Percentiles rank a stretch among this genome's conserved stretches.
Conservation (phyloP, 176 grass and related monocot species). For the Aegilops sharonensis region DNA sequence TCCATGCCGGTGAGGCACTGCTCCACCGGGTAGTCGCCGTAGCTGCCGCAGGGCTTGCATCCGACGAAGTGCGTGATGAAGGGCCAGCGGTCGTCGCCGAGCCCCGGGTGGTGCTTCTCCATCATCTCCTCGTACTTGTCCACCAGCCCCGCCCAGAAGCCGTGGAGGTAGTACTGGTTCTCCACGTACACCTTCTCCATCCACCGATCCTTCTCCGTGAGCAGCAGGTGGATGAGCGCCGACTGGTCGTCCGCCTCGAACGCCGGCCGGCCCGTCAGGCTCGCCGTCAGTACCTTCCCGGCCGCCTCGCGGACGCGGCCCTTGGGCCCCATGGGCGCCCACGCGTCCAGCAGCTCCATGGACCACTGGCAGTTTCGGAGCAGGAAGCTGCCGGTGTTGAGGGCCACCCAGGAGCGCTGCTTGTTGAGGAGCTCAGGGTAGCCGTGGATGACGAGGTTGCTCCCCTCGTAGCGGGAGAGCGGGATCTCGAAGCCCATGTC, state of each 20-base stretch:
- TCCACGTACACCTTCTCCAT: slow-evolving; percentile 64
- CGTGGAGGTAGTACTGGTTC: slow-evolving; percentile 69
- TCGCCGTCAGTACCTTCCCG: slow-evolving; percentile 48
- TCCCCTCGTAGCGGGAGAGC: slow-evolving; percentile 33
- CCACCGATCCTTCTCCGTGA: slow-evolving; percentile 59
- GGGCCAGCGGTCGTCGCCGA: slow-evolving; percentile 75
- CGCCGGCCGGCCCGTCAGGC: slow-evolving; percentile 49
- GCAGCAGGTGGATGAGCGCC: slow-evolving; percentile 66
- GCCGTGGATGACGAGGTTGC: slow-evolving; percentile 63
- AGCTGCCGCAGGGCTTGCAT: slow-evolving; percentile 41
- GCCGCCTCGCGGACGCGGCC: slow-evolving; percentile 50
- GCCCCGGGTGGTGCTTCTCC: slow-evolving; percentile 68
- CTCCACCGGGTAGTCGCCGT: slow-evolving; percentile 46
- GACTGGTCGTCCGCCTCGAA: slow-evolving; percentile 85
- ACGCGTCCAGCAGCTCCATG: slow-evolving; percentile 66
- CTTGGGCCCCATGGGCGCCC: slow-evolving; percentile 68
- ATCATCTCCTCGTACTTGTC: slow-evolving; percentile 59
- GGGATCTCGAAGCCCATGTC: slow-evolving; percentile 87
- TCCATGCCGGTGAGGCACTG: slow-evolving; percentile 59
- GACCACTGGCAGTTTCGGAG: slow-evolving; percentile 90
- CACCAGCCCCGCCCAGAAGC: slow-evolving; percentile 55
- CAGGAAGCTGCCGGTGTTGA: slow-evolving; percentile 70
- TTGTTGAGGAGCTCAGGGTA: slow-evolving; percentile 47
- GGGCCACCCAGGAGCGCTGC: slow-evolving; percentile 49
- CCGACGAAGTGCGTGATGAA: slow-evolving; percentile 79